A percentile compares a stretch with the other conserved stretches of the same genome.
Conservation (phyloP, 2,329 filamentous ascomycete genomes). For the Hymenoscyphus salicellus region DNA sequence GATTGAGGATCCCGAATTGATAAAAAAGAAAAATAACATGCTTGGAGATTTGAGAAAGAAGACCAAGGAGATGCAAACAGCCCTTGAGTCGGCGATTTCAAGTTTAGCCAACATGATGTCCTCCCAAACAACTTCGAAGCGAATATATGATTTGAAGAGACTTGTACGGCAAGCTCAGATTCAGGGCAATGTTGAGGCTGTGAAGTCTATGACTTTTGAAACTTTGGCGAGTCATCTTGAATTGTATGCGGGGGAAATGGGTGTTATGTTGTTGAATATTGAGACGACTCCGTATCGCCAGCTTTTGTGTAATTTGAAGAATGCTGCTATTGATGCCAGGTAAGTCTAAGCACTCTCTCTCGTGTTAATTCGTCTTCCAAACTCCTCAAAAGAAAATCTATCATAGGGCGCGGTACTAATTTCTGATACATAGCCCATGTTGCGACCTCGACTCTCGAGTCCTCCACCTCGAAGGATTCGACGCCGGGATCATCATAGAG, state of each 20-base stretch:
- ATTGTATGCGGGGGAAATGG: slow-evolving; percentile 23
- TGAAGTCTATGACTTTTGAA: slow-evolving; percentile 28
- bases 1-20: slow-evolving; percentile 14
- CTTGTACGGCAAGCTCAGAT: slow-evolving; percentile 30
- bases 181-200: slow-evolving; percentile 29
- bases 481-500: slow-evolving; percentile 28
- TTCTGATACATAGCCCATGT: slow-evolving; percentile 9
- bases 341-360: not conserved
- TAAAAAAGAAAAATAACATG: slow-evolving; percentile 21
- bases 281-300: slow-evolving; percentile 18
- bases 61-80: slow-evolving; percentile 18
- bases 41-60: slow-evolving; percentile 20
- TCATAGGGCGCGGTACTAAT: not conserved
- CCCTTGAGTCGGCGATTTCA: slow-evolving; percentile 20
- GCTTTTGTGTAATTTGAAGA: slow-evolving; percentile 20
- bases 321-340: slow-evolving; percentile 11
- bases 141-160: slow-evolving; percentile 32
- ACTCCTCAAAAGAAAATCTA: not conserved
- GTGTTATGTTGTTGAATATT: slow-evolving; percentile 26
- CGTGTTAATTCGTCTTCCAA: not conserved
- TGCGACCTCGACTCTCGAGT: slow-evolving; percentile 26
- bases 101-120: slow-evolving; percentile 31
- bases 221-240: slow-evolving; percentile 22
- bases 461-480: slow-evolving; percentile 24
- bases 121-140: slow-evolving; percentile 31